Evolutionary conservation across 768 basidiomycete genomes (phyloP), one percentile per base, ranked within the genome.

Genomic region (Mycena alexandri): DNA sequence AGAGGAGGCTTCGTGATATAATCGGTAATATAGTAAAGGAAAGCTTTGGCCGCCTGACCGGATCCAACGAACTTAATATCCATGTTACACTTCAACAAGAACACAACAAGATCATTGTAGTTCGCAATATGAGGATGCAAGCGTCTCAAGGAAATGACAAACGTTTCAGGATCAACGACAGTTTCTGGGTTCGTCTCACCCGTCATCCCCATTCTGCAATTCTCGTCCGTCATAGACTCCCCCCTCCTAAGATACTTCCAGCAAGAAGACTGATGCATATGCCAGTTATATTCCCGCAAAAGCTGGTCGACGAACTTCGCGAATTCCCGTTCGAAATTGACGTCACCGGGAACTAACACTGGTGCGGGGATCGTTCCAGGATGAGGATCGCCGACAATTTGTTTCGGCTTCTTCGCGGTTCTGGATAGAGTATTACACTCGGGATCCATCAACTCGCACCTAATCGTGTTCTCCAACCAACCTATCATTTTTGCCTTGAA

Each of bases 21-120:
- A 62, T 79, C 78, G 0, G 78, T 78, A 3, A 79, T 66, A 36
- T 79, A 79, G 51, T 72, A 77, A n/a, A 79, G 34, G 5, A 76
- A 67, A 0, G 76, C 77, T 43, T 76, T 78, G 7, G 77, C 76
- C 1, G 72, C 73, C 22, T 72, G 56, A 0, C 78, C 76, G 0
- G 75, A 77, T 3, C 72, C 72, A 13, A 79, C 76, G 42, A 63
- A 75, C 51, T 77, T 75, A 16, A 76, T 72, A 46, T 78, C 76
- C 65, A 75, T 74, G 21, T 77, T 75, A 42, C 64, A 74, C 11
- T 71, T 53, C 61, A 73, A 38, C 16, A 77, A 43, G 42, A 62
- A 70, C 65, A 64, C 63, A 43, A 65, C 47, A 0, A 65, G 5
- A 34, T 68, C 48, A n/a, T 61, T 61, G 29, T 51, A 43, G 33